These are phyloP conservation scores for Keithomyces neogunnii DNA, from an alignment of 2,329 filamentous ascomycete genomes.

Conservation along the genomic window DNA sequence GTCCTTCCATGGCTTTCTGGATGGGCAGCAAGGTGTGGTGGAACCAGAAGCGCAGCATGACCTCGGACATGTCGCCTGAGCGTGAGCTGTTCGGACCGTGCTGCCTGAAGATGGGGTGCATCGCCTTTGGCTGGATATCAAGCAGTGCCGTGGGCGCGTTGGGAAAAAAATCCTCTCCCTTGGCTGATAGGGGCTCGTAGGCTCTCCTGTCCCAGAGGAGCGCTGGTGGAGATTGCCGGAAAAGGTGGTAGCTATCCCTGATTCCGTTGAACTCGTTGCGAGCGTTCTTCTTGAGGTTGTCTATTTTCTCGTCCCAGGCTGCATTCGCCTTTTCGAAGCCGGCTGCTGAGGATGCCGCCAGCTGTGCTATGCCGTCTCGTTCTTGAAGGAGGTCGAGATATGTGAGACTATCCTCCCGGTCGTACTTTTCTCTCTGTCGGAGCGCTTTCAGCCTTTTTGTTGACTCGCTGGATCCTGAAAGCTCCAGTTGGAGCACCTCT, in stretches of 20 bases:
- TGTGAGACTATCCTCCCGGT: slow-evolving; percentile 10
- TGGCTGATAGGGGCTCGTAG: slow-evolving; percentile 58
- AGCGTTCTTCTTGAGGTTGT: slow-evolving; percentile 22
- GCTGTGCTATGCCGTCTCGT: slow-evolving; percentile 17
- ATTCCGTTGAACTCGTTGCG: slow-evolving; percentile 28
- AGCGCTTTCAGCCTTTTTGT: slow-evolving; percentile 18
- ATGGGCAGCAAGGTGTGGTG: slow-evolving; percentile 35
- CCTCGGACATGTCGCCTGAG: slow-evolving; percentile 41
- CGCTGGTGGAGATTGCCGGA: slow-evolving; percentile 38
- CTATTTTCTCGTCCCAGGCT: slow-evolving; percentile 27
- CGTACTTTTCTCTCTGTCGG: slow-evolving; percentile 17
- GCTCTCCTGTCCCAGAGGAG: slow-evolving; percentile 62
- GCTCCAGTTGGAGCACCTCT: slow-evolving; percentile 25
- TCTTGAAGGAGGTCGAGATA: slow-evolving; percentile 25
- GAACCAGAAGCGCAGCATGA: slow-evolving; percentile 36
- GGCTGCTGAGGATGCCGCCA: slow-evolving; percentile 11
- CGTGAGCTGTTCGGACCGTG: slow-evolving; percentile 30
- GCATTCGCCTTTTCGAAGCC: slow-evolving; percentile 21
- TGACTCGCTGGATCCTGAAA: slow-evolving; percentile 7
- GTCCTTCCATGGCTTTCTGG: slow-evolving; percentile 33
- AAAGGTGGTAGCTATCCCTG: slow-evolving; percentile 47
- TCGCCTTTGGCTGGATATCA: slow-evolving; percentile 55
- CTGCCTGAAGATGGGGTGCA: slow-evolving; percentile 39
- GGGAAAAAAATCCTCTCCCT: slow-evolving; percentile 59
- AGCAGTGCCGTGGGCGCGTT: slow-evolving; percentile 47